These are phyloP conservation scores for Xylariaceae sp. DNA, from an alignment of 2,329 filamentous ascomycete genomes.

Conservation along the genomic window DNA sequence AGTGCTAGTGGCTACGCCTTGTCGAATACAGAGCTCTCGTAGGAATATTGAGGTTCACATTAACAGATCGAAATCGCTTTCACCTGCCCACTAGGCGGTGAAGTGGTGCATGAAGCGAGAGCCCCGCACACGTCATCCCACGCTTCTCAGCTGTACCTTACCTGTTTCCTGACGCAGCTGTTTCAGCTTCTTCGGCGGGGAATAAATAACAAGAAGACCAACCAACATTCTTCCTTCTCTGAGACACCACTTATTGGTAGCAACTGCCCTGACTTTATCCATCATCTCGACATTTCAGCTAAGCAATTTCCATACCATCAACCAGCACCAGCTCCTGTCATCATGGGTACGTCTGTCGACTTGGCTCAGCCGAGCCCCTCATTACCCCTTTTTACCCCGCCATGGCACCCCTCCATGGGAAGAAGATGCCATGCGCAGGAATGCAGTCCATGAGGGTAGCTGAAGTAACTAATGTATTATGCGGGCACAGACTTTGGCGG, in stretches of 20 bases:
- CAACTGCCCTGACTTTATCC: too few species aligned
- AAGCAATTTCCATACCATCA: too few species aligned
- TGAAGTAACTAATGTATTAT: slow-evolving; percentile 6
- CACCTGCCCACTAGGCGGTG: too few species aligned
- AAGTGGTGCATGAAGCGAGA: too few species aligned
- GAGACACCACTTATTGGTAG: too few species aligned
- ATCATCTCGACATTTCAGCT: too few species aligned
- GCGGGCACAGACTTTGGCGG: slow-evolving; percentile 12
- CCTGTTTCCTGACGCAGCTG: slow-evolving; percentile 10
- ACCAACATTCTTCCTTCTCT: neutral
- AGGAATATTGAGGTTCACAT: too few species aligned
- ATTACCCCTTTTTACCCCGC: slow-evolving; percentile 1
- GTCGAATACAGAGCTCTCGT: too few species aligned
- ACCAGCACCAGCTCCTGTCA: neutral
- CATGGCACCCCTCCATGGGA: neutral
- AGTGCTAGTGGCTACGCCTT: too few species aligned
- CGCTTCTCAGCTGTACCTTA: slow-evolving; percentile 3
- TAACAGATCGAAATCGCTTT: too few species aligned
- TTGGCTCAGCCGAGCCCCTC: too few species aligned
- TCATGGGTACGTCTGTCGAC: slow-evolving; percentile 6
- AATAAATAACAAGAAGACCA: neutral
- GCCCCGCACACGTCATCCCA: slow-evolving; percentile 22
- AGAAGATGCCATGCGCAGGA: neutral
- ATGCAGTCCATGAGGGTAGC: neutral
- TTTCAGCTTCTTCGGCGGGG: slow-evolving; percentile 3